Conservation (phyloP, 2,329 filamentous ascomycete genomes). For the Amauroascus verrucosus region DNA sequence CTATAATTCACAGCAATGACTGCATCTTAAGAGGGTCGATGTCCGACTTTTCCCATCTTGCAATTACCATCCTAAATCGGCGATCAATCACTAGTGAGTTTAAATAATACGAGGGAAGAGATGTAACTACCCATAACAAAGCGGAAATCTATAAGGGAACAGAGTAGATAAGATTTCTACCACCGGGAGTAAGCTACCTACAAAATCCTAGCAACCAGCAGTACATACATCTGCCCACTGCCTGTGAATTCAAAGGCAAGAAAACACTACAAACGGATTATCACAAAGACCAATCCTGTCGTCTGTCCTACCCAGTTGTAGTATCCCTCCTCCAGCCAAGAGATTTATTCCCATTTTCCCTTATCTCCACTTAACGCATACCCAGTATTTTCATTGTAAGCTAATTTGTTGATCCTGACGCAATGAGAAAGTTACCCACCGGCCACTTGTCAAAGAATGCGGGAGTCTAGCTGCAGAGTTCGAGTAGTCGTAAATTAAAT, state of each 20-base stretch:
- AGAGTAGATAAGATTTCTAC: background rate
- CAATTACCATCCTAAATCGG: too few relatives aligned
- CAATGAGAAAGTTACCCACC: background rate
- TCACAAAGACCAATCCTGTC: background rate
- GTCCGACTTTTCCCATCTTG: too few relatives aligned
- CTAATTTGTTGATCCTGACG: background rate
- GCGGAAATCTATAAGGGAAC: background rate
- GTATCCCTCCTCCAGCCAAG: background rate
- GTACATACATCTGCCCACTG: background rate
- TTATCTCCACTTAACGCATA: background rate
- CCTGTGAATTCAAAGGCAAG: background rate
- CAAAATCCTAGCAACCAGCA: conserved; percentile 1
- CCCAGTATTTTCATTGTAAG: background rate
- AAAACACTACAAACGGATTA: background rate
- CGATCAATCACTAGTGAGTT: too few relatives aligned
- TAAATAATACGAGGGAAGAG: too few relatives aligned
- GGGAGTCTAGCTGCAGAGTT: background rate
- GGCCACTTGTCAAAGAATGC: background rate
- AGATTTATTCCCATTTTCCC: background rate
- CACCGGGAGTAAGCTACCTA: background rate
- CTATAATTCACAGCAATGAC: too few relatives aligned
- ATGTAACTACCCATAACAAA: background rate
- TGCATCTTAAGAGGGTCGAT: too few relatives aligned
- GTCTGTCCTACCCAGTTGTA: background rate
- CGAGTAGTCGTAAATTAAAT: conserved; percentile 21